Conservation (phyloP, 2,329 filamentous ascomycete species). For the Diplodia intermedia region DNA sequence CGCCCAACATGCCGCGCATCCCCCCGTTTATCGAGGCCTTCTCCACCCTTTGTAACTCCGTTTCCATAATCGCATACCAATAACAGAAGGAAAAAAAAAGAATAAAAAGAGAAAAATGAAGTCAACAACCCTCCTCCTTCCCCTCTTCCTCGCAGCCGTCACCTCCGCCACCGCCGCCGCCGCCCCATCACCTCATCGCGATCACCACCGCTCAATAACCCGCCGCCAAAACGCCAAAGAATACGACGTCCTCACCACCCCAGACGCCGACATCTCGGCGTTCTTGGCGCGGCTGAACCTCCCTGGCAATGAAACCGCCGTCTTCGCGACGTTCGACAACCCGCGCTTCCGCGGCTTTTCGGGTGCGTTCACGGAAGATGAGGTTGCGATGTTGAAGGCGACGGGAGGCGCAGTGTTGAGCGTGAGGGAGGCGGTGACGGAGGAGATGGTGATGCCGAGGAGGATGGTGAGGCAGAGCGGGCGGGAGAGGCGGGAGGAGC, state of each 20-base stretch:
- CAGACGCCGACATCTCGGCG: conserved; percentile 11
- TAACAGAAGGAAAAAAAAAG: no score
- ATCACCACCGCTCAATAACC: no score
- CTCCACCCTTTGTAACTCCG: no score
- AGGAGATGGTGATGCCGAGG: conserved; percentile 28
- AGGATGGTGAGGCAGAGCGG: not conserved
- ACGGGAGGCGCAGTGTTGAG: not conserved
- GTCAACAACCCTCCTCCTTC: not conserved
- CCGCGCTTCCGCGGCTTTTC: conserved; percentile 29
- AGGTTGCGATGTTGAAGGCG: conserved; percentile 1
- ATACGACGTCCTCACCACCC: conserved; percentile 19
- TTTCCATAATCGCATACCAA: no score
- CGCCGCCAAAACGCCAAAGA: conserved; percentile 10
- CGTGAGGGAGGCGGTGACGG: conserved; percentile 12
- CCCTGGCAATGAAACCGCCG: not conserved
- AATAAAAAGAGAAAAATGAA: not conserved
- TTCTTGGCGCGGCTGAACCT: not conserved
- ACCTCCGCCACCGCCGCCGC: no score
- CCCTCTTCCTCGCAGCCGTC: not conserved
- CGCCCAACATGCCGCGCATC: not conserved
- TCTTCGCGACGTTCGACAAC: conserved; percentile 24
- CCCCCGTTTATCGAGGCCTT: no score
- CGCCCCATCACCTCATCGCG: not conserved
- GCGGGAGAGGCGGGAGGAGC: not conserved
- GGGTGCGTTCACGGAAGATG: conserved; percentile 17